Conservation (phyloP, 352 stramenopile genomes). For the Phytopythium chamaehyphon region DNA sequence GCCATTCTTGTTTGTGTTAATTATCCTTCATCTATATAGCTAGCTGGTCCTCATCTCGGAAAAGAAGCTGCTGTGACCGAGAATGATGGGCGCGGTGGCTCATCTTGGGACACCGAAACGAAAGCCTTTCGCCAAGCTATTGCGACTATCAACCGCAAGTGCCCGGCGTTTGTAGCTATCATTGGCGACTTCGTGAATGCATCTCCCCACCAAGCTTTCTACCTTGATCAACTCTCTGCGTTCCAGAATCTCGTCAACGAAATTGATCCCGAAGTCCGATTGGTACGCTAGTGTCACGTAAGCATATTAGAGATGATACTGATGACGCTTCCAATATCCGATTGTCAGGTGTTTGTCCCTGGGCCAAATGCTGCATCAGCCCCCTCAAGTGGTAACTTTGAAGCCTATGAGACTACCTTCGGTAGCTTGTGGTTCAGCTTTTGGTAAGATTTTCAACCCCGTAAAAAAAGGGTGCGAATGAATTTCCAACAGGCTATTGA, state of each 20-base stretch:
- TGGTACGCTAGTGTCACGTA: slow-evolving; percentile 35
- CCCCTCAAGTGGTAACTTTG: slow-evolving; percentile 1
- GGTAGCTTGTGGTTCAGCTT: slow-evolving; percentile 72
- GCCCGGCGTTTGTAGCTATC: slow-evolving; percentile 62
- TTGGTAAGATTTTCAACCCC: slow-evolving; percentile 37
- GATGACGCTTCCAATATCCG: slow-evolving; percentile 4
- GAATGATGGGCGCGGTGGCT: slow-evolving; percentile 34
- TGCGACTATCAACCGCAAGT: slow-evolving; percentile 36
- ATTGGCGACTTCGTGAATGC: slow-evolving; percentile 60
- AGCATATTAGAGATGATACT: neutral
- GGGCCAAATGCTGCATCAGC: slow-evolving; percentile 20
- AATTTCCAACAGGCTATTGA: neutral
- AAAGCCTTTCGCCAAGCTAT: slow-evolving; percentile 44
- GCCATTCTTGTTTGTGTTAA: neutral
- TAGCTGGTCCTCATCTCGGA: slow-evolving; percentile 48
- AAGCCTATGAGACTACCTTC: slow-evolving; percentile 46
- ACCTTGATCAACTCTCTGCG: slow-evolving; percentile 32
- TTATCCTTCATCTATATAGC: slow-evolving; percentile 18
- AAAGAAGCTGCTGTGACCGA: slow-evolving; percentile 23
- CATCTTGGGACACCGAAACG: slow-evolving; percentile 38
- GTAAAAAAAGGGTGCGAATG: neutral
- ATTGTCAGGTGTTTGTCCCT: slow-evolving; percentile 43
- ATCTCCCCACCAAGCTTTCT: slow-evolving; percentile 28
- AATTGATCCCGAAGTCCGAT: slow-evolving; percentile 43
- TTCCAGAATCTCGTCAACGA: slow-evolving; percentile 66